Evolutionary conservation across 495 filamentous ascomycete species (phyloP), one percentile per base, ranked within the genome.

Genomic region (Trichoderma reesei): DNA sequence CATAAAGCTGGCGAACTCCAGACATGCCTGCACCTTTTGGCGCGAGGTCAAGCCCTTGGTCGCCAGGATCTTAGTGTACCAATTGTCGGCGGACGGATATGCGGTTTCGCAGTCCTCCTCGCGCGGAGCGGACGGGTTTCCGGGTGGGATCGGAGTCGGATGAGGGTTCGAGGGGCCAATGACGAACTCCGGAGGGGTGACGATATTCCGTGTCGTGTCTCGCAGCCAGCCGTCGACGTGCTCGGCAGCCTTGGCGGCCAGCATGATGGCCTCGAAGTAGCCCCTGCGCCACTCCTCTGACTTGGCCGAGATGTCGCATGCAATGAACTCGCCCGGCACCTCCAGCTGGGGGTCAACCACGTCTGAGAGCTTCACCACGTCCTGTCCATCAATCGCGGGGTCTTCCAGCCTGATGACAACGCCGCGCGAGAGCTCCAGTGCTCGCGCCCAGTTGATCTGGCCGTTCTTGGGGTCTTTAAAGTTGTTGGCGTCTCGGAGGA

Each of bases 1-100:
- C 5, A 96, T 79, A 85, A 87, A 96, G 64, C 88, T 88, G 6
- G 86, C 92, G 72, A 92, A 92, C 0, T 86, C 88, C 18, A 96
- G 74, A 10, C 88, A 88, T 31, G 92, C 91, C 51, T 91, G 86
- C 39, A 96, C 72, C 65, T 84, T 85, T 74, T 96, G 90, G 62
- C 83, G 77, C 20, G 81, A 80, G 8, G 82, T 86, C 70, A 96
- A 90, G 18, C 92, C 91, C 34, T 80, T 79, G 0, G 88, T 90
- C 1, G 84, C 89, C 59, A 96, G 73, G 33, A 96, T 86, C 68
- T 86, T 86, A 73, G 89, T 82, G 69, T 96, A 96, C 67, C 84
- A 88, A 10, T 72, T 78, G 67, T 92, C 84, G 0, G 92, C 87
- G 0, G 70, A 59, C 16, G 86, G 84, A 41, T 82, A 89, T 1